Conservation (phyloP, 1,284 basidiomycete species). For the Malassezia arunalokei region DNA sequence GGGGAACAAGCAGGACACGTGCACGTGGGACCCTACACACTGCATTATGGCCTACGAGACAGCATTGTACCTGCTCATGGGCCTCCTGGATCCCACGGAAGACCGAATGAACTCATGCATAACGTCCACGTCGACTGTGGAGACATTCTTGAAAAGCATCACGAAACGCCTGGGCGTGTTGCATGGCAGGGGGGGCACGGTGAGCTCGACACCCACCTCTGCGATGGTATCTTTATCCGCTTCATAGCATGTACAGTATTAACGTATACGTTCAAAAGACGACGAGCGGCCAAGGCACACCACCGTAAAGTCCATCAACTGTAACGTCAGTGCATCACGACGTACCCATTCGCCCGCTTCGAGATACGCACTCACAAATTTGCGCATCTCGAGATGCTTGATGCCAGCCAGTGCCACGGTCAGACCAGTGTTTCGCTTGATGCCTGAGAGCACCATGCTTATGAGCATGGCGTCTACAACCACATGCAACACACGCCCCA, state of each 20-base stretch:
- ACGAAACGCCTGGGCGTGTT: constrained; percentile 28
- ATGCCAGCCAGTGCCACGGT: constrained; percentile 30
- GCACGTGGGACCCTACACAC: constrained; percentile 59
- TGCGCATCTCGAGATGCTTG: constrained; percentile 38
- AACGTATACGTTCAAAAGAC: constrained; percentile 41
- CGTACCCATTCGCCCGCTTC: constrained; percentile 46
- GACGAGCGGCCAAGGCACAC: constrained; percentile 41
- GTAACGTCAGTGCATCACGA: not conserved
- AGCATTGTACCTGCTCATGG: constrained; percentile 79
- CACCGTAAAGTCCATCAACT: constrained; percentile 40
- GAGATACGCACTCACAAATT: constrained; percentile 35
- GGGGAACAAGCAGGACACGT: constrained; percentile 26
- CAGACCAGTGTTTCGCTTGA: constrained; percentile 42
- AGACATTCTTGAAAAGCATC: constrained; percentile 40
- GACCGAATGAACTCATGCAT: constrained; percentile 51
- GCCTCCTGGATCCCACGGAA: constrained; percentile 76
- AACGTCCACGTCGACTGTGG: constrained; percentile 31
- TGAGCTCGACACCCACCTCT: not conserved
- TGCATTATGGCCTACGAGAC: constrained; percentile 90
- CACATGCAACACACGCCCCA: constrained; percentile 39
- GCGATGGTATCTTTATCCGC: not conserved
- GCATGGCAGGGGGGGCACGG: constrained; percentile 9
- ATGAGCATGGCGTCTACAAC: constrained; percentile 40
- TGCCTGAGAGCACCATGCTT: constrained; percentile 36
- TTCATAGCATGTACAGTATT: not conserved